Conservation (phyloP, 176 grass and related monocot species). For the Coix lacrymajobi region DNA sequence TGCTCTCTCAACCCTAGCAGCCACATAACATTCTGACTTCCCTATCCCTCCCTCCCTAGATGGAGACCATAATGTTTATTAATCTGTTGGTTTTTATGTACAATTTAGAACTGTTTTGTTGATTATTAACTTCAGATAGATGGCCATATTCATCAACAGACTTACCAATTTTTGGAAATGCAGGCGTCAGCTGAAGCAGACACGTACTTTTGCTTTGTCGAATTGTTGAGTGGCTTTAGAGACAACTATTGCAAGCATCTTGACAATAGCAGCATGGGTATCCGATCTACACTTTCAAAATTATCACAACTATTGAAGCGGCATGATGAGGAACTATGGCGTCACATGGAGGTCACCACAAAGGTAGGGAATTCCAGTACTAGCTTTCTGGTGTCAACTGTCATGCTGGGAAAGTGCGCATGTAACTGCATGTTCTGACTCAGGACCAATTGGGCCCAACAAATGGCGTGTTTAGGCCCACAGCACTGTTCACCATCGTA, state of each 20-base stretch:
- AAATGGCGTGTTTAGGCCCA: background rate
- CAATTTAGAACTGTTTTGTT: constrained; percentile 3
- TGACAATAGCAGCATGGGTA: constrained; percentile 79
- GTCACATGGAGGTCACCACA: constrained; percentile 65
- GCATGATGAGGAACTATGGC: constrained; percentile 95
- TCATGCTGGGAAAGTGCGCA: background rate
- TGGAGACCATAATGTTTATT: background rate
- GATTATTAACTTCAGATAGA: background rate
- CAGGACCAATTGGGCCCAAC: background rate
- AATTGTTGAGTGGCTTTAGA: constrained; percentile 69
- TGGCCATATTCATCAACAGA: background rate
- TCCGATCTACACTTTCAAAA: constrained; percentile 59
- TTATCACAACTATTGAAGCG: constrained; percentile 85
- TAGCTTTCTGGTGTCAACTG: constrained; percentile 7
- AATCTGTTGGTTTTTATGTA: background rate
- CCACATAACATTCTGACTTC: background rate
- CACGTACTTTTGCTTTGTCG: constrained; percentile 79
- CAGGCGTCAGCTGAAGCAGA: constrained; percentile 76
- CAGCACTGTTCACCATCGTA: background rate
- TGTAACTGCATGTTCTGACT: background rate
- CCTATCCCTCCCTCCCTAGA: background rate
- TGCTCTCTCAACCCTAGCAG: too few relatives aligned
- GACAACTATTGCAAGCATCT: constrained; percentile 90
- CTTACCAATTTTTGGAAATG: constrained; percentile 3
- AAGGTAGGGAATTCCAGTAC: constrained; percentile 42